phyloP scores from a whole-genome alignment of 192 early-diverging fungal species.

The Coemansia nantahalensis region DNA sequence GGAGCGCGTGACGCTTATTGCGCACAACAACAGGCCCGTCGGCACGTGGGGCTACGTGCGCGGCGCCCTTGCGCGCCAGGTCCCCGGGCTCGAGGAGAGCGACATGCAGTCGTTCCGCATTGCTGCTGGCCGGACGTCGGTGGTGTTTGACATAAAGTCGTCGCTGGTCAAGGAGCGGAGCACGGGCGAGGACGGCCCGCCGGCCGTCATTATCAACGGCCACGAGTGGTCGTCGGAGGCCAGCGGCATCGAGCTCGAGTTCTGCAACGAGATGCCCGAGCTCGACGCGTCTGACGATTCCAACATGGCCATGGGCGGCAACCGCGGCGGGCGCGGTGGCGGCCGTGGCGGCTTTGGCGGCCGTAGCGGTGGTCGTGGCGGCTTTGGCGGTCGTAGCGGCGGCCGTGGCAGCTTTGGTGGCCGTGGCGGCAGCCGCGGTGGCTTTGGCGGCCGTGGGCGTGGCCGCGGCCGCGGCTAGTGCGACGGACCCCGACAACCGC shows the following conservation, averaged over 20 bases:
- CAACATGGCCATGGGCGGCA: conserved; percentile 35
- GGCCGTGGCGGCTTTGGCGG: conserved; percentile 49
- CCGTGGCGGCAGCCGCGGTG: conserved; percentile 45
- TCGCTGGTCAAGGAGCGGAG: conserved; percentile 67
- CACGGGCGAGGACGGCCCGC: conserved; percentile 18
- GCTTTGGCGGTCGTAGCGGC: conserved; percentile 29
- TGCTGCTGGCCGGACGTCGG: conserved; percentile 74
- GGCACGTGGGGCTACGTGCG: conserved; percentile 83
- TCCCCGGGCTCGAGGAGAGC: conserved; percentile 68
- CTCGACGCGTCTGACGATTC: conserved; percentile 58
- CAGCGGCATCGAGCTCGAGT: conserved; percentile 63
- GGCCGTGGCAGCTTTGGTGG: conserved; percentile 45
- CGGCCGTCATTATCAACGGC: conserved; percentile 60
- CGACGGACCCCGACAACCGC: too few species aligned
- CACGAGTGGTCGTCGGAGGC: conserved; percentile 64
- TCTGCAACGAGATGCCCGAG: conserved; percentile 76
- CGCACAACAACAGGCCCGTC: conserved; percentile 61
- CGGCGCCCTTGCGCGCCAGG: conserved; percentile 66
- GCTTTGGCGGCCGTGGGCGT: conserved; percentile 44
- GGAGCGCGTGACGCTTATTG: conserved; percentile 74
- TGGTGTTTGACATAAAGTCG: conserved; percentile 81
- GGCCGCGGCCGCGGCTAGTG: conserved; percentile 14
- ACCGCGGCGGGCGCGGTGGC: conserved; percentile 45
- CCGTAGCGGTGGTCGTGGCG: conserved; percentile 22
- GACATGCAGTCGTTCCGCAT: conserved; percentile 81